These are phyloP conservation scores for Glebionis coronaria DNA, from an alignment of 129 eudicot species.

Conservation along the genomic window DNA sequence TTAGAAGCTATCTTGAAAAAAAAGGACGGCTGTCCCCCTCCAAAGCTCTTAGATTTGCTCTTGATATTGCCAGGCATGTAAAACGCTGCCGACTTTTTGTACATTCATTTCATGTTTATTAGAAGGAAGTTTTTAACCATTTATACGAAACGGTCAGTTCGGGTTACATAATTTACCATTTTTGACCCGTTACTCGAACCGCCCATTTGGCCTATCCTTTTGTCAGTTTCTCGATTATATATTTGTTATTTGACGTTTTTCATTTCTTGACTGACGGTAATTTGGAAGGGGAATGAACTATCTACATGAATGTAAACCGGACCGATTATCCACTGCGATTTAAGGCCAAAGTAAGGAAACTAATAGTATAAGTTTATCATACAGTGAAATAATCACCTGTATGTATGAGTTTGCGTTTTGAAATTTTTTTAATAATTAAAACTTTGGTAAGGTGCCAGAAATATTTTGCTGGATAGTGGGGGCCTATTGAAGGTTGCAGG, in stretches of 20 bases:
- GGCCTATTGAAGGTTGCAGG: slow-evolving; percentile 94
- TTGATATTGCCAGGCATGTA: slow-evolving; percentile 91
- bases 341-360: slow-evolving; percentile 97
- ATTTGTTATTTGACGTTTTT: slow-evolving; percentile 11
- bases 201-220: neutral
- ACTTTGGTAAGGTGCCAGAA: slow-evolving; percentile 99
- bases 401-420: slow-evolving; percentile 22
- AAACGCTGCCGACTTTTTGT: slow-evolving; percentile 5
- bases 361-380: slow-evolving; percentile 41
- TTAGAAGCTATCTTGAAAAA: slow-evolving; percentile 69
- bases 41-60: slow-evolving; percentile 75
- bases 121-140: too few species aligned
- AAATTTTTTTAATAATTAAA: slow-evolving; percentile 68
- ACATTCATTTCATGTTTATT: too few species aligned
- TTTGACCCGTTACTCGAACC: neutral
- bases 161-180: neutral
- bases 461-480: slow-evolving; percentile 94
- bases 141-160: too few species aligned
- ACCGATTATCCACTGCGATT: slow-evolving; percentile 86
- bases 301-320: slow-evolving; percentile 96
- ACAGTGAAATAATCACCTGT: slow-evolving; percentile 12
- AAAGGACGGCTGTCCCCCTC: slow-evolving; percentile 82
- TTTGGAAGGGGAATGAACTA: slow-evolving; percentile 84
- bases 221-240: neutral
- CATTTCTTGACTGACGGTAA: slow-evolving; percentile 15